Evolutionary conservation across 73 alveolate genomes (phyloP).

Genomic region (Tetrahymena thermophila): DNA sequence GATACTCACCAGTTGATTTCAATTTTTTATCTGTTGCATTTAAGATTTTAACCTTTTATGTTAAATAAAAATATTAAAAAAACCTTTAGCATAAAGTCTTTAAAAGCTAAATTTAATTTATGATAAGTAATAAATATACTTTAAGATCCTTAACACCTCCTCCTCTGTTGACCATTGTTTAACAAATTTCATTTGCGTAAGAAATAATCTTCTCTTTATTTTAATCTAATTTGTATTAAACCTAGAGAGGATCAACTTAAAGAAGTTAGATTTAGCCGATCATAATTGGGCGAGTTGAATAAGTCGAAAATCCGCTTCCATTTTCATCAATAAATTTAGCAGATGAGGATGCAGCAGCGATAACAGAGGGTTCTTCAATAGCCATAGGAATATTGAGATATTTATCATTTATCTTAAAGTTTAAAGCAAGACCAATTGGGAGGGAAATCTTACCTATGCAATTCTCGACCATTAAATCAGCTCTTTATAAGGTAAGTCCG

Average conservation of each 20-base stretch:
- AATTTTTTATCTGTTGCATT: conserved; percentile 39
- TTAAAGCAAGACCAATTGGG: conserved; percentile 94
- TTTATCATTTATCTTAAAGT: conserved; percentile 84
- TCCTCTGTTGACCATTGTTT: conserved; percentile 92
- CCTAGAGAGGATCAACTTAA: conserved; percentile 57
- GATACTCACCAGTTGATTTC: conserved; percentile 34
- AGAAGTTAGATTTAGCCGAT: conserved; percentile 80
- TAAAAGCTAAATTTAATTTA: too few relatives aligned
- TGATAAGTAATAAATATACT: background rate
- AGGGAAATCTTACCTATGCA: conserved; percentile 85
- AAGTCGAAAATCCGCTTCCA: conserved; percentile 84
- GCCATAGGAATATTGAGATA: conserved; percentile 94
- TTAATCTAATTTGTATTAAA: conserved; percentile 49
- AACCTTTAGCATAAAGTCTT: too few relatives aligned
- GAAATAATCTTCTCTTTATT: conserved; percentile 69
- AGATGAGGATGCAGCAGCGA: conserved; percentile 96
- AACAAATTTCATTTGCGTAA: conserved; percentile 82
- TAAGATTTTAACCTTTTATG: background rate
- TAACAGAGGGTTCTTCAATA: conserved; percentile 97
- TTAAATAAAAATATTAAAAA: background rate
- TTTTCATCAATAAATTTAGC: conserved; percentile 85
- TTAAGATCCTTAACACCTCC: conserved; percentile 95
- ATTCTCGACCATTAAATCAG: conserved; percentile 94
- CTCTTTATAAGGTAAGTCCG: conserved; percentile 75
- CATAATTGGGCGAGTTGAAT: conserved; percentile 88